Base-by-base conservation (phyloP, 2,329 filamentous ascomycete genomes). In the Malbranchea cinnamomea region DNA sequence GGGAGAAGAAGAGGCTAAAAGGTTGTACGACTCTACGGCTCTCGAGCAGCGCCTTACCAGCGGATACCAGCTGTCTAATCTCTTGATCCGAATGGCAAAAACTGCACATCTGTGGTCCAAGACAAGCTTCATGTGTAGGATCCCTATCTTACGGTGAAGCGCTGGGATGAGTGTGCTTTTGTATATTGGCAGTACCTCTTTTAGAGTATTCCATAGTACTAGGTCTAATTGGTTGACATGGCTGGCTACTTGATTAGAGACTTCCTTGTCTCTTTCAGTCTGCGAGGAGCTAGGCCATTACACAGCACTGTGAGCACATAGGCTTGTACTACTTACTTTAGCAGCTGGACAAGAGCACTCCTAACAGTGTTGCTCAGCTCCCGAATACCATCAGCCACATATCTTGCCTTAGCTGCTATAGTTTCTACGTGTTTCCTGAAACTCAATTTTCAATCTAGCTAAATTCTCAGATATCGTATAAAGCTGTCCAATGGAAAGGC, bases 391-490 rank as follows among this genome's bases (percentile, higher is more conserved):
- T 8, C 26, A 8, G 26, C 36, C 9, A 37, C 33, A 6, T 17
- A 21, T 10, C 29, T 30, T 4, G 37, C 41, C 30, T 39, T 39
- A 16, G 35, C 32, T 23, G 31, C 30, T 30, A 33, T 38, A 21
- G 31, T 37, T 17, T 36, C 26, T 14, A 44, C 28, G 13, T 44
- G 36, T 4, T 23, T 26, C 10, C 28, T 35, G 23, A 41, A 43
- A 7, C 25, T 31, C 3, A 43, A 30, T 8, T 31, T 34, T 2
- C 30, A 24, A 21, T 44, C 39, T 11, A 44, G 34, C 27, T 29
- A 41, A 24, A 44, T 26, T 7, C 41, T 41, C 5, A 45, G 35
- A 40, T 37, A 45, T 10, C 32, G 30, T 18, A 44, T 35, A 6
- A 38, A 19, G 12, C 16, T 13, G 15, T 28, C 16, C 12, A 19